phyloP scores from a whole-genome alignment of 2,329 filamentous ascomycete genomes.

The Phialophora tarda region DNA sequence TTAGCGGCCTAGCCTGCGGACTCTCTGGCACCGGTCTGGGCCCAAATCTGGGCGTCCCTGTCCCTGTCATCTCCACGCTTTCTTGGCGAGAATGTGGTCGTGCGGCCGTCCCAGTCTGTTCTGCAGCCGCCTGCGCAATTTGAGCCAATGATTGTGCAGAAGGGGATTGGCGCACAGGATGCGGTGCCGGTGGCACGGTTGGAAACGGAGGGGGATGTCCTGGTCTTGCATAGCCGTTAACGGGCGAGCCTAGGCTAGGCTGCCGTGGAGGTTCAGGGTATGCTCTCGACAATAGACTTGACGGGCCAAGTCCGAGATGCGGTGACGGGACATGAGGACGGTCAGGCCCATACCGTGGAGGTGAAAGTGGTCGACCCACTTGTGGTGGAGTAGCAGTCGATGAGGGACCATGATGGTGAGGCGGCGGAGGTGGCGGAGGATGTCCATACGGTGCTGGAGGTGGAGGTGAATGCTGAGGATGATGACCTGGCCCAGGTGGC shows the following conservation, averaged over 20 bases:
- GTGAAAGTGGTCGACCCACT: conserved; percentile 26
- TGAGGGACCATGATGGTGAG: conserved; percentile 23
- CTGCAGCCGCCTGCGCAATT: conserved; percentile 32
- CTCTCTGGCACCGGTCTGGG: conserved; percentile 27
- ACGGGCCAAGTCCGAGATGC: conserved; percentile 25
- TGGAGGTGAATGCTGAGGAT: conserved; percentile 33
- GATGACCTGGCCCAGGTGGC: conserved; percentile 28
- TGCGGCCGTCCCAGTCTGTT: conserved; percentile 18
- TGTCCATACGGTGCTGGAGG: conserved; percentile 31
- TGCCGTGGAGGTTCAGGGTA: conserved; percentile 31
- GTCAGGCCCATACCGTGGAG: conserved; percentile 28
- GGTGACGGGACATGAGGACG: conserved; percentile 27
- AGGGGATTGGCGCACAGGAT: conserved; percentile 27
- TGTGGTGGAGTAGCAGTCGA: conserved; percentile 14
- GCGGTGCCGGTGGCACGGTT: conserved; percentile 12
- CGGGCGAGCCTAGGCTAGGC: conserved; percentile 27
- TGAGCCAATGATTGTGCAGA: conserved; percentile 33
- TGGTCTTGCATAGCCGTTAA: conserved; percentile 32
- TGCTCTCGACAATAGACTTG: conserved; percentile 28
- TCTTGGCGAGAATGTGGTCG: conserved; percentile 30
- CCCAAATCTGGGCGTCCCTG: conserved; percentile 29
- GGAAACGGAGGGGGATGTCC: conserved; percentile 21
- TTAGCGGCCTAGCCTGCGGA: conserved; percentile 32
- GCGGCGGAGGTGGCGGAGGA: conserved; percentile 17
- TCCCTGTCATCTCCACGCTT: conserved; percentile 29